A percentile compares a stretch with the other conserved stretches of the same genome.
phyloP scores from a whole-genome alignment of 306 rosid species.

The Oxytropis ochrocephala region DNA sequence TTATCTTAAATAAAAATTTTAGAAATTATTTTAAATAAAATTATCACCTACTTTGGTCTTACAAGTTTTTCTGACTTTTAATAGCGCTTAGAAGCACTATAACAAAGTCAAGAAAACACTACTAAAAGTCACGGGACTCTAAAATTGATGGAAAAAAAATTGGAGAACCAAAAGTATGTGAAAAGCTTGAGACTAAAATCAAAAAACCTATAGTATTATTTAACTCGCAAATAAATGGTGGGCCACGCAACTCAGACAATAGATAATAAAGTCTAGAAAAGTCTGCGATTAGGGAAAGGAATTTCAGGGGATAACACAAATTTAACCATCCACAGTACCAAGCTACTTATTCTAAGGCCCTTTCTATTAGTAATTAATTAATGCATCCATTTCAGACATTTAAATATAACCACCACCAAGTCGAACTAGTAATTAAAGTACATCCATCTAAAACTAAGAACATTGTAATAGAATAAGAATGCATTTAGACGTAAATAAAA shows the following conservation, averaged over 20 bases:
- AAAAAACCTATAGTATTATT: too few relatives aligned
- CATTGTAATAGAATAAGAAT: slow-evolving; percentile 7
- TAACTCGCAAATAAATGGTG: neutral
- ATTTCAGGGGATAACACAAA: neutral
- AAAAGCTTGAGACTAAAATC: too few relatives aligned
- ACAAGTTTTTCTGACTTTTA: too few relatives aligned
- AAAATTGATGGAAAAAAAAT: too few relatives aligned
- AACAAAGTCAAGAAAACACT: too few relatives aligned
- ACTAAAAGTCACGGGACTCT: too few relatives aligned
- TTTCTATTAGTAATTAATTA: slow-evolving; percentile 17
- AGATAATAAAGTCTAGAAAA: neutral
- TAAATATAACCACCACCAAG: slow-evolving; percentile 29
- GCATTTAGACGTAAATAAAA: slow-evolving; percentile 4
- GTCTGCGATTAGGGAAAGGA: neutral
- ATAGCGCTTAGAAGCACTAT: too few relatives aligned
- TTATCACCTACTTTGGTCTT: too few relatives aligned
- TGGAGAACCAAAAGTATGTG: too few relatives aligned
- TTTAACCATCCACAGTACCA: neutral
- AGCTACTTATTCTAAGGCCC: neutral
- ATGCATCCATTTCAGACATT: slow-evolving; percentile 21
- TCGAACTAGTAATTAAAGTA: slow-evolving; percentile 20
- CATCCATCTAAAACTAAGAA: slow-evolving; percentile 16
- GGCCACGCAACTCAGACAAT: neutral
- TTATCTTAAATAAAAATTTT: too few relatives aligned
- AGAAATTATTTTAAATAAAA: too few relatives aligned